These are phyloP conservation scores for Coemansia sp. DNA, from an alignment of 192 early-diverging fungal genomes.

Conservation along the genomic window DNA sequence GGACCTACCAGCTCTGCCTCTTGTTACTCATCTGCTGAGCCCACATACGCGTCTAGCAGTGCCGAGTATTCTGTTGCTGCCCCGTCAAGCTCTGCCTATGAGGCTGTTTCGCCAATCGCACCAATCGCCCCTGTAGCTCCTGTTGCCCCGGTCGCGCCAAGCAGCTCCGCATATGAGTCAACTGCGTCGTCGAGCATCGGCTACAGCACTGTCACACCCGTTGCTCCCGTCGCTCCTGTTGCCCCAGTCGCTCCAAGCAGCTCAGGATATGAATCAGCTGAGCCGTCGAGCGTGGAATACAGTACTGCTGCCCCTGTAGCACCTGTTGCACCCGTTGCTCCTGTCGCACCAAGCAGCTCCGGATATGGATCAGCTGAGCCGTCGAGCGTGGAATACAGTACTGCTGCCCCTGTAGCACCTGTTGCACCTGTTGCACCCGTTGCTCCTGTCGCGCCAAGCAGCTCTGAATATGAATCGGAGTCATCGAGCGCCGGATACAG, in stretches of 20 bases:
- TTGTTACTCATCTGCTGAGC: neutral
- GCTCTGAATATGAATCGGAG: neutral
- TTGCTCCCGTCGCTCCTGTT: too few species aligned
- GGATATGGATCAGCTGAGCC: neutral
- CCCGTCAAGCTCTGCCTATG: neutral
- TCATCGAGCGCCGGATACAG: neutral
- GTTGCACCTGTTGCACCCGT: neutral
- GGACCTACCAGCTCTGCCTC: neutral
- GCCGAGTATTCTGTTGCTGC: neutral
- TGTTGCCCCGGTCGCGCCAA: too few species aligned
- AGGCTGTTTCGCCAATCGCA: neutral
- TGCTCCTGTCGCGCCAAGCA: neutral
- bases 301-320: neutral
- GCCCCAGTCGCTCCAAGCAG: neutral
- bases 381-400: neutral
- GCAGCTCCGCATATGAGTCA: too few species aligned
- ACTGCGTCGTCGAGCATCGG: too few species aligned
- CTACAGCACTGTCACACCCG: too few species aligned
- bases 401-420: neutral
- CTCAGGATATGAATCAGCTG: too few species aligned
- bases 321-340: neutral
- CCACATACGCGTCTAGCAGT: neutral
- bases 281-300: neutral
- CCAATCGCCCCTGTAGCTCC: too few species aligned
- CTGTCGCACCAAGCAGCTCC: constrained; percentile 3